phyloP scores from a whole-genome alignment of 208 protist species.

The Crithidia acanthocephali region DNA sequence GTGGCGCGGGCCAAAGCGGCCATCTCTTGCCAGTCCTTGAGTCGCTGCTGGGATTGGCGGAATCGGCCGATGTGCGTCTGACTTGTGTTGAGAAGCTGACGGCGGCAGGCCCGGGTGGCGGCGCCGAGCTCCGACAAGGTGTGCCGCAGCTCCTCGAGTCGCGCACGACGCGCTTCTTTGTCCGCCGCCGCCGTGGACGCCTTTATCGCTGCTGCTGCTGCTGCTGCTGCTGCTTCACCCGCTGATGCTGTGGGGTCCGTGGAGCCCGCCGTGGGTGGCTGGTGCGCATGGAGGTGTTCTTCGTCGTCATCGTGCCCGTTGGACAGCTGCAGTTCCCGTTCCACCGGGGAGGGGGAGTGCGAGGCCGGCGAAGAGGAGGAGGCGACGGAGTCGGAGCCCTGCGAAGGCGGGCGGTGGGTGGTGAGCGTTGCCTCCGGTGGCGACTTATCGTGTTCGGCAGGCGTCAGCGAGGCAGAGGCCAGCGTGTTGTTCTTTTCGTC shows the following conservation, averaged over 20 bases:
- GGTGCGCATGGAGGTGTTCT: no score
- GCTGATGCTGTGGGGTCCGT: background rate
- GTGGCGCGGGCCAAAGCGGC: constrained; percentile 30
- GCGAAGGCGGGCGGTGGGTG: constrained; percentile 12
- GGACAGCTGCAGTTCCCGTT: constrained; percentile 1
- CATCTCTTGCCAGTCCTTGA: constrained; percentile 70
- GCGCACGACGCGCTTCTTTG: constrained; percentile 2
- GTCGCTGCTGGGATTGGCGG: constrained; percentile 50
- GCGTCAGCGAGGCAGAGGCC: constrained; percentile 8
- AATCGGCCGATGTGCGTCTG: constrained; percentile 41
- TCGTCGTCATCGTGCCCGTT: background rate
- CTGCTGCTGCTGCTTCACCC: background rate
- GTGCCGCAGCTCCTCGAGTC: constrained; percentile 31
- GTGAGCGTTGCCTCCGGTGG: constrained; percentile 4
- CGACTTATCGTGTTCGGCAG: constrained; percentile 14
- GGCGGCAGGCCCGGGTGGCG: constrained; percentile 11
- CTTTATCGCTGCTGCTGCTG: background rate
- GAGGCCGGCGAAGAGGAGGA: background rate
- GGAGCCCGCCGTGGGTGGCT: background rate
- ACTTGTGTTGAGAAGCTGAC: constrained; percentile 31
- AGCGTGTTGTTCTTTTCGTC: background rate
- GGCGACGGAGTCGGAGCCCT: constrained; percentile 14
- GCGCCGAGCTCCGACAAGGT: constrained; percentile 30
- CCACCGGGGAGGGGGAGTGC: constrained; percentile 6
- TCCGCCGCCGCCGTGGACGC: background rate